A percentile compares a stretch with the other conserved stretches of the same genome.
Conservation (phyloP, 164 flowering plant species). For the Cinnamomum micranthum region DNA sequence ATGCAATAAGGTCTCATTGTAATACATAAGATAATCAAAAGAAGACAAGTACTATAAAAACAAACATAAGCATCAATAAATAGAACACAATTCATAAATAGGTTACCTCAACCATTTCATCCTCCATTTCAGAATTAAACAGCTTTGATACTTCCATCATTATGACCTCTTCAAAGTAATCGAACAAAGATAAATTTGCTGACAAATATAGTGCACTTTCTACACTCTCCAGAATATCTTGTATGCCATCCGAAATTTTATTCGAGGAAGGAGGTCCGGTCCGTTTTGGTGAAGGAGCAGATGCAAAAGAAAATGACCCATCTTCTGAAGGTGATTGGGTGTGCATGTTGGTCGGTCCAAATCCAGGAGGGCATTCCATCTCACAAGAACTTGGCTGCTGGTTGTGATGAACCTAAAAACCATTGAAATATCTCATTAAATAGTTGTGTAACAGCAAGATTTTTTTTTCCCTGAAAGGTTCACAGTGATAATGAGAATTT, state of each 20-base stretch:
- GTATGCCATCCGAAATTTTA: slow-evolving; percentile 16
- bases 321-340: slow-evolving; percentile 14
- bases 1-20: background rate
- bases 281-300: slow-evolving; percentile 7
- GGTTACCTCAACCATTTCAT: slow-evolving; percentile 30
- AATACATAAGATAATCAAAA: background rate
- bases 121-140: slow-evolving; percentile 8
- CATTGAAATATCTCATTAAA: slow-evolving; percentile 6
- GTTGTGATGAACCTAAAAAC: slow-evolving; percentile 31
- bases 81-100: background rate
- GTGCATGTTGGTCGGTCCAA: slow-evolving; percentile 26
- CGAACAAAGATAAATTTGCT: slow-evolving; percentile 32
- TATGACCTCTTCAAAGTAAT: slow-evolving; percentile 33
- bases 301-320: slow-evolving; percentile 12
- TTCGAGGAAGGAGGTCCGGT: slow-evolving; percentile 4
- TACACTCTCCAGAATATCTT: slow-evolving; percentile 36
- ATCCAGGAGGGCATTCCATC: slow-evolving; percentile 59
- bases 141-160: slow-evolving; percentile 43
- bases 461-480: background rate
- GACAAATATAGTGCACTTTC: slow-evolving; percentile 51
- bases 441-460: background rate
- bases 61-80: background rate
- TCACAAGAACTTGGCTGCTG: slow-evolving; percentile 27
- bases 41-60: background rate
- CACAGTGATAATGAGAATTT: background rate